Evolutionary conservation across 192 early-diverging fungal species (phyloP), one percentile per base, ranked within the genome.

Genomic region (Thoreauomyces humboldtii): DNA sequence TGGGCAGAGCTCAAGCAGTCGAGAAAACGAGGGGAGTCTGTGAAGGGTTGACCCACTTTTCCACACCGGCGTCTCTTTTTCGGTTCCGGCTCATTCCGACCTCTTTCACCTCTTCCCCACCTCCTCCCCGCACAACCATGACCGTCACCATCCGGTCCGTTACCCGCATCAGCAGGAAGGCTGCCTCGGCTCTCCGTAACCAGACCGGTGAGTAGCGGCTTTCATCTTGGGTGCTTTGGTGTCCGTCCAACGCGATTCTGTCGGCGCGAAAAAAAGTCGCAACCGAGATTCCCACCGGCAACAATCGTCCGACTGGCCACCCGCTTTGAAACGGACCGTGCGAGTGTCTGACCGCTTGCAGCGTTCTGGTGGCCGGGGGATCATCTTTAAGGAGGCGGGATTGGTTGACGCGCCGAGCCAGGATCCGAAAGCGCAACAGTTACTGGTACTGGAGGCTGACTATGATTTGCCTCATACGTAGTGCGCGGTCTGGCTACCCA

Each of bases 401-500:
- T n/a, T n/a, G n/a, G n/a, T n/a, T n/a, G n/a, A n/a, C n/a, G n/a
- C n/a, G n/a, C n/a, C n/a, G n/a, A n/a, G n/a, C n/a, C n/a, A n/a
- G n/a, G n/a, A n/a, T n/a, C n/a, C n/a, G n/a, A n/a, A n/a, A n/a
- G n/a, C n/a, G n/a, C n/a, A n/a, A n/a, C n/a, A n/a, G n/a, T n/a
- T n/a, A n/a, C n/a, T n/a, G n/a, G n/a, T n/a, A n/a, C n/a, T n/a
- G n/a, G n/a, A n/a, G n/a, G n/a, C n/a, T n/a, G n/a, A n/a, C n/a
- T n/a, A n/a, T n/a, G n/a, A n/a, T n/a, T n/a, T n/a, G n/a, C n/a
- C n/a, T n/a, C n/a, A 14, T 11, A 14, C 28, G 28, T 31, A 70
- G 69, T 62, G 41, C 71, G 71, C 43, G 50, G 56, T 52, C 67
- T 74, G 36, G 77, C 77, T 35, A 74, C 77, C 43, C 63, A 73